Percentiles rank a stretch among this genome's conserved stretches.
phyloP scores from a whole-genome alignment of 202 grass and related monocot genomes.

The Musa balbisiana region DNA sequence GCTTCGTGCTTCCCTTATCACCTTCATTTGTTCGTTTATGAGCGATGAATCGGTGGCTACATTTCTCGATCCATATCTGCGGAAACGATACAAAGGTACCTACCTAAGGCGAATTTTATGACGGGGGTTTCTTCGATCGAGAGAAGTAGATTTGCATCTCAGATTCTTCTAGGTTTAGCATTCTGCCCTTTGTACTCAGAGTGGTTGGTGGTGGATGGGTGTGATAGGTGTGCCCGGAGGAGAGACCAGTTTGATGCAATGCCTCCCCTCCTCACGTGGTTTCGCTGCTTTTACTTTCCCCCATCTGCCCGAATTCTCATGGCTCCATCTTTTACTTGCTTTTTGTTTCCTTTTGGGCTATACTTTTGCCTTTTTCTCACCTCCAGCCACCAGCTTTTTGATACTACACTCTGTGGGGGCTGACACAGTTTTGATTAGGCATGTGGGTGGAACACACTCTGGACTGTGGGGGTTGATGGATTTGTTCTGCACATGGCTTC shows the following conservation, averaged over 20 bases:
- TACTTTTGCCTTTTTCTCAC: conserved; percentile 15
- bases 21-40: background rate
- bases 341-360: conserved; percentile 25
- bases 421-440: conserved; percentile 9
- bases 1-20: background rate
- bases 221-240: background rate
- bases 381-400: conserved; percentile 12
- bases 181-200: background rate
- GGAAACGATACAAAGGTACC: background rate
- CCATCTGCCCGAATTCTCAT: background rate
- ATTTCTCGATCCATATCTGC: background rate
- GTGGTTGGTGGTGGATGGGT: background rate
- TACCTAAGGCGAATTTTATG: background rate
- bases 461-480: background rate
- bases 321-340: conserved; percentile 27
- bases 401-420: conserved; percentile 6
- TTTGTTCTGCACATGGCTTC: background rate
- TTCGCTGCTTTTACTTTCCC: background rate
- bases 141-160: background rate
- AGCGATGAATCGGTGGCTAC: background rate
- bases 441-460: conserved; percentile 1
- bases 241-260: background rate
- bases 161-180: background rate
- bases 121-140: background rate
- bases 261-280: background rate